Evolutionary conservation across 306 rosid species (phyloP), one percentile per base, ranked within the genome.

Genomic region (Dalbergia cultrata): DNA sequence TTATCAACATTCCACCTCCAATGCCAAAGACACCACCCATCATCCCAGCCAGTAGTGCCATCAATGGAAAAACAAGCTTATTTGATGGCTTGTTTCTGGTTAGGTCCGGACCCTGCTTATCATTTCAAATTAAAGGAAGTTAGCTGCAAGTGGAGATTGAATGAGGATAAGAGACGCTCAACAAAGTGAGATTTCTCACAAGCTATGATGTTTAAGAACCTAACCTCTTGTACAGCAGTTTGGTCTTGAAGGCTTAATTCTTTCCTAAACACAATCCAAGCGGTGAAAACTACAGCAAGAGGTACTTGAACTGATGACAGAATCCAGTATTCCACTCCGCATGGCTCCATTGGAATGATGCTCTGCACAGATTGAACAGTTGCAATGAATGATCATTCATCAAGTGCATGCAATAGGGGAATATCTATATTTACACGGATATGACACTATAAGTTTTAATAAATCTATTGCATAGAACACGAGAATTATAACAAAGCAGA

Each of bases 1-100:
- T 94, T 75, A 92, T 88, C 7, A 94, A 85, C 97, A 94, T 94
- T 74, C 98, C 98, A 79, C 98, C 98, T 64, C 98, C 97, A 44
- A 94, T 94, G 50, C 98, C 98, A 82, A 92, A 94, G 56, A 90
- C 89, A 41, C 98, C 97, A 19, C 98, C 98, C 72, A 92, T 70
- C 31, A 86, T 64, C 76, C 98, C 98, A 4, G 97, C 93, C 17
- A 89, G 58, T 21, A 91, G 75, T 80, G 98, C 93, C 91, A 92
- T 91, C 59, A 77, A 14, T 74, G 98, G 98, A 86, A 92, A 92
- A 49, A 82, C 52, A 70, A 92, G 86, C 73, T 82, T 87, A 64
- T 85, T 84, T 18, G 90, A 76, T 35, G 84, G 81, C 64, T 65
- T 83, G 79, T 33, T 82, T 69, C 22, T 80, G 14, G 54, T 53